Evolutionary conservation across 129 eudicot species (phyloP).

Genomic region (Artemisia tridentata): DNA sequence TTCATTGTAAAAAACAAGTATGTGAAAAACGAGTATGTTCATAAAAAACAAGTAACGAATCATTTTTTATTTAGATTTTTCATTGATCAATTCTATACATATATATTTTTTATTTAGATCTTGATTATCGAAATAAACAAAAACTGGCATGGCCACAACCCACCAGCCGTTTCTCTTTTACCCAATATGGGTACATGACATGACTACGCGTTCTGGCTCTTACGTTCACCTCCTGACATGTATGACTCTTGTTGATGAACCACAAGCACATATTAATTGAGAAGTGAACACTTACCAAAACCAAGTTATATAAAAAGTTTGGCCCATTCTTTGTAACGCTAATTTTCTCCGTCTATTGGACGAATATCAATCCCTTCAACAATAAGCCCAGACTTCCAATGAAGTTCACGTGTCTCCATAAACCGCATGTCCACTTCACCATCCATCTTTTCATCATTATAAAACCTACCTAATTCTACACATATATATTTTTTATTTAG

Average conservation of each 20-base stretch:
- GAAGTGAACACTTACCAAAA: slow-evolving; percentile 13
- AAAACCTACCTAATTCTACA: slow-evolving; percentile 56
- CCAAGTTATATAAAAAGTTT: slow-evolving; percentile 12
- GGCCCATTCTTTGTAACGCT: not conserved
- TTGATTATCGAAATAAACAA: no score
- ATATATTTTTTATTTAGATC: no score
- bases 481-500: no score
- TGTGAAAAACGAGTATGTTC: no score
- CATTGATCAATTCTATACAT: no score
- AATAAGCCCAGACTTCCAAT: slow-evolving; percentile 47
- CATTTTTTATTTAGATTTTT: no score
- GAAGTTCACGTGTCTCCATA: slow-evolving; percentile 29
- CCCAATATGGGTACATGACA: not conserved
- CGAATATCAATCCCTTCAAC: slow-evolving; percentile 71
- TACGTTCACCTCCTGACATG: not conserved
- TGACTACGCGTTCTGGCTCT: not conserved
- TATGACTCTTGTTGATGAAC: not conserved
- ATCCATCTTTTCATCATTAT: slow-evolving; percentile 26
- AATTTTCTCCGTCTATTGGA: slow-evolving; percentile 27
- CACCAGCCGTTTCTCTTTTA: slow-evolving; percentile 1
- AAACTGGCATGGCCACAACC: not conserved
- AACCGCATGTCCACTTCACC: slow-evolving; percentile 53
- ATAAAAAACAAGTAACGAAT: no score
- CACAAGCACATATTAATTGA: slow-evolving; percentile 13
- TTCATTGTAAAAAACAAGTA: no score